Base-by-base conservation (phyloP, 2,329 filamentous ascomycete species). In the Ambrosiella cleistominuta region DNA sequence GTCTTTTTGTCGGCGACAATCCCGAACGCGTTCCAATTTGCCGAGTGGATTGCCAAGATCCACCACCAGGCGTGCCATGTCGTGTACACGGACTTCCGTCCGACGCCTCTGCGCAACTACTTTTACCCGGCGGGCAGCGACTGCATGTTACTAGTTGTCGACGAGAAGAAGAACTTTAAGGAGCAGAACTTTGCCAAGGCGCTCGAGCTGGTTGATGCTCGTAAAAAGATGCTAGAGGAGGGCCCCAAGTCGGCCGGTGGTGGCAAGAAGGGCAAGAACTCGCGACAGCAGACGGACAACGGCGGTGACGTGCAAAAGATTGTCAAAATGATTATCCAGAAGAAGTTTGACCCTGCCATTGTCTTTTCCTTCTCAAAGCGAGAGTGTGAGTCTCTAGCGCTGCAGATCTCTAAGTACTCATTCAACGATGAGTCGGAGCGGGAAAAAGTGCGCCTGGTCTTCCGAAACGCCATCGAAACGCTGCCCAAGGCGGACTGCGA, bases 311-410 rank as follows among this genome's bases (percentile, higher is more conserved):
- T 98, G 62, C 89, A 88, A 74, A 97, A 96, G 76, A 95, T 98
- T 66, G 86, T 98, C 64, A 87, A 86, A 70, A 98, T 98, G 93
- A 95, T 97, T 64, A 95, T 98, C 84, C 79, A 88, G 71, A 95
- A 90, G 74, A 93, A 86, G 68, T 94, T 93, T 72, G 96, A 98
- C 66, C 93, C 93, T 0, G 93, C 97, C 65, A 98, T 98, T 68
- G 89, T 98, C 44, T 98, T 98, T 79, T 97, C 91, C 71, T 98
- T 98, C 74, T 96, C 90, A 77, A 98, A 98, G 74, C 80, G 91
- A 63, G 91, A 97, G 66, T 96, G 91, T 68, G 93, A 98, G 72
- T 82, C 83, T 62, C 83, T 93, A 69, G 93, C 93, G 1, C 75
- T 98, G 52, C 81, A 88, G 64, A 90, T 96, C 73, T 91, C 83